Percentiles rank a stretch among this genome's conserved stretches.
Conservation (phyloP, 192 early-diverging fungal genomes). For the Podila minutissima region DNA sequence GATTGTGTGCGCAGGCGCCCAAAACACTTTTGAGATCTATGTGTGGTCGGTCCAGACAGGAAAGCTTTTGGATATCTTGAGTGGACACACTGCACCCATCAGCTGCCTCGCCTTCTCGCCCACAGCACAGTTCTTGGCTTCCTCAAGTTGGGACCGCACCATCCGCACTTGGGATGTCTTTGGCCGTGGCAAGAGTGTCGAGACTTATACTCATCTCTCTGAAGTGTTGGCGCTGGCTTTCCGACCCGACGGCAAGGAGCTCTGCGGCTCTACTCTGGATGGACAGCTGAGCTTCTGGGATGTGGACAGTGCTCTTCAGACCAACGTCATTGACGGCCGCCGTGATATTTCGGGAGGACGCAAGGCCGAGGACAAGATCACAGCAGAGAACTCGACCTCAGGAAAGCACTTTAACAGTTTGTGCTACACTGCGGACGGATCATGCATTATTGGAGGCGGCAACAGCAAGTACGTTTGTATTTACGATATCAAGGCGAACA, state of each 20-base stretch:
- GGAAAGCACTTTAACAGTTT: conserved; percentile 93
- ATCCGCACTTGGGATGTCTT: conserved; percentile 96
- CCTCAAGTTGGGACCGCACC: conserved; percentile 93
- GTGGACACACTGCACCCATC: conserved; percentile 94
- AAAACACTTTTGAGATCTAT: conserved; percentile 96
- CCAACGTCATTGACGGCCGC: conserved; percentile 86
- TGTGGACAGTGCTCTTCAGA: conserved; percentile 74
- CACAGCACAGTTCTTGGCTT: conserved; percentile 80
- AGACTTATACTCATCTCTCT: conserved; percentile 78
- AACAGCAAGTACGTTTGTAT: conserved; percentile 96
- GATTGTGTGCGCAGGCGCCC: conserved; percentile 93
- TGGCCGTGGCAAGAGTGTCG: conserved; percentile 81
- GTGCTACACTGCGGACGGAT: conserved; percentile 95
- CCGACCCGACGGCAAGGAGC: conserved; percentile 90
- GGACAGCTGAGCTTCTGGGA: conserved; percentile 97
- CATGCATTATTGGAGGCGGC: conserved; percentile 92
- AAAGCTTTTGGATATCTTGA: conserved; percentile 93
- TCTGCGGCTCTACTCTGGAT: conserved; percentile 89
- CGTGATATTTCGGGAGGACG: conserved; percentile 94
- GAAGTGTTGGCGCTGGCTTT: conserved; percentile 92
- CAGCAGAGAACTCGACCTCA: conserved; percentile 84
- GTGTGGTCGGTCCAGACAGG: conserved; percentile 99
- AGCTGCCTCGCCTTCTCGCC: conserved; percentile 88
- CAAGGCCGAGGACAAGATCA: conserved; percentile 77
- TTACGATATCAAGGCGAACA: conserved; percentile 81